Evolutionary conservation across 768 basidiomycete genomes (phyloP), one percentile per base, ranked within the genome.

Genomic region (Porpolomopsis calyptriformis): DNA sequence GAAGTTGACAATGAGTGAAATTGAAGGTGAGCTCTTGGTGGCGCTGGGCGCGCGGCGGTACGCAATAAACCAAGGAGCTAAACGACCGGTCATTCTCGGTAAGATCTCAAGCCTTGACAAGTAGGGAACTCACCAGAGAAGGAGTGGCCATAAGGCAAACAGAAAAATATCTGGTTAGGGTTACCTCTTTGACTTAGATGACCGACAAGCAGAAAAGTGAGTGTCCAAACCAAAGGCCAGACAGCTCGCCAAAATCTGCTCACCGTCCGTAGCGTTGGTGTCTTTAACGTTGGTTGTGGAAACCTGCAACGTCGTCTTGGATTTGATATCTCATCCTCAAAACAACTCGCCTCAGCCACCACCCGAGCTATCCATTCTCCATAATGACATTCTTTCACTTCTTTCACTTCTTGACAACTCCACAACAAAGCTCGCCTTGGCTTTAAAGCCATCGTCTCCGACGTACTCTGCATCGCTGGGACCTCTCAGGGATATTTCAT

Each of bases 401-500:
- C 66, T 84, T 37, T 64, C 75, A 4, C 67, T 83, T 50, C 55
- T 84, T n/a, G 66, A 80, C 57, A 60, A 65, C 18, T 62, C 71
- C 24, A 63, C 73, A 4, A 84, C 81, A 16, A 84, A 80, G 55
- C 58, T 82, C 20, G 67, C 83, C 3, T 70, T 86, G 26, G 67
- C 73, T 1, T 67, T 83, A 42, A 83, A 80, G 35, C 78, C 81
- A 4, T 60, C 74, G 3, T 64, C 69, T 0, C 77, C 77, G 1
- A 64, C 77, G 4, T 72, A 75, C 54, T 55, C 66, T 2, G 74
- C 80, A 1, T 65, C 77, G 10, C 53, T 74, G 10, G 51, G 67
- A 6, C 68, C 80, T 19, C 66, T 82, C 45, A 72, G 64, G 46
- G 80, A 82, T 49, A 64, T 80, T 34, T 61, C 71, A 3, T 62